These are phyloP conservation scores for Eimeria praecox DNA, from an alignment of 169 alveolate genomes.

Conservation along the genomic window DNA sequence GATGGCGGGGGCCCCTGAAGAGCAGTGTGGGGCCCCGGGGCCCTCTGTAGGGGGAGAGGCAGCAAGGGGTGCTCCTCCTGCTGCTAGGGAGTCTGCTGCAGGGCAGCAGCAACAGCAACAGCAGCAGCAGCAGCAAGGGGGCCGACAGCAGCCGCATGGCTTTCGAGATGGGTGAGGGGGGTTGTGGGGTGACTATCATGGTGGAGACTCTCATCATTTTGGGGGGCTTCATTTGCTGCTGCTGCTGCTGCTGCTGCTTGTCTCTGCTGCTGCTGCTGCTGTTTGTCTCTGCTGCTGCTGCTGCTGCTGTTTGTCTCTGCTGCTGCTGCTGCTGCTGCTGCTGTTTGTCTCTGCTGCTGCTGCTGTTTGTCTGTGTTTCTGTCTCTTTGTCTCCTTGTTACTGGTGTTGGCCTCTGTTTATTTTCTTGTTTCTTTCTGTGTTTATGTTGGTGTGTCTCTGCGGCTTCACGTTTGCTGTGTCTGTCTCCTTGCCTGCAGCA, in stretches of 20 bases:
- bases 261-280: neutral
- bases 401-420: neutral
- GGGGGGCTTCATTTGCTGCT: too few relatives aligned
- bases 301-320: neutral
- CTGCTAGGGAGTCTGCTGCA: constrained; percentile 58
- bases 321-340: too few relatives aligned
- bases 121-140: constrained; percentile 57
- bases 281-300: too few relatives aligned
- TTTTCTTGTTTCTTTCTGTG: neutral
- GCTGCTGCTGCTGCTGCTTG: too few relatives aligned
- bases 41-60: neutral
- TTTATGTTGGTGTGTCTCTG: neutral
- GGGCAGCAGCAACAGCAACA: constrained; percentile 42
- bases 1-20: neutral
- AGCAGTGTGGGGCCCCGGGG: constrained; percentile 15
- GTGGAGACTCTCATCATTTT: too few relatives aligned
- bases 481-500: neutral
- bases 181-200: too few relatives aligned
- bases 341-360: too few relatives aligned
- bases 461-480: neutral
- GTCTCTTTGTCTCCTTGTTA: neutral
- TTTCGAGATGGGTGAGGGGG: neutral
- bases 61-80: neutral
- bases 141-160: neutral
- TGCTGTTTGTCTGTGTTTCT: too few relatives aligned